These are phyloP conservation scores for Xylariaceae sp. DNA, from an alignment of 2,329 filamentous ascomycete genomes.

Conservation along the genomic window DNA sequence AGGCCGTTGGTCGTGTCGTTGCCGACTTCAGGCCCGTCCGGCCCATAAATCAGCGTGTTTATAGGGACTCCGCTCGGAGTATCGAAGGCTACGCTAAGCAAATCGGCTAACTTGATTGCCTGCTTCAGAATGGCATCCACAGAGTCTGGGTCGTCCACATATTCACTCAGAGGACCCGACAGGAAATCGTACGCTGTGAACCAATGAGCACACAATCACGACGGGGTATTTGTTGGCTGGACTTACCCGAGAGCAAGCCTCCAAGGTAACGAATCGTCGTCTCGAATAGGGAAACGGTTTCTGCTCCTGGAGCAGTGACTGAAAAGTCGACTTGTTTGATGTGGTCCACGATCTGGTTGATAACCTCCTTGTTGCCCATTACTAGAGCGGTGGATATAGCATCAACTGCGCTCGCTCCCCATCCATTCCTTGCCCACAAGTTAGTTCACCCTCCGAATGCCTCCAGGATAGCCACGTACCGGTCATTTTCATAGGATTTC, in stretches of 20 bases:
- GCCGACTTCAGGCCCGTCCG: constrained; percentile 48
- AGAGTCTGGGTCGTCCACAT: constrained; percentile 47
- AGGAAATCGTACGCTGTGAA: constrained; percentile 68
- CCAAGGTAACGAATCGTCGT: constrained; percentile 88
- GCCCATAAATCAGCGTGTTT: constrained; percentile 66
- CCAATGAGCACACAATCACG: constrained; percentile 13
- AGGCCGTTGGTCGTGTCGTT: constrained; percentile 66
- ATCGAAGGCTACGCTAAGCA: constrained; percentile 76
- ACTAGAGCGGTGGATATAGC: constrained; percentile 78
- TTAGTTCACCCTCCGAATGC: constrained; percentile 20
- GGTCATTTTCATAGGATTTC: constrained; percentile 67
- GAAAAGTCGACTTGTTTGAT: constrained; percentile 73
- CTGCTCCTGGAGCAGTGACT: constrained; percentile 50
- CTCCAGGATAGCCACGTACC: constrained; percentile 50
- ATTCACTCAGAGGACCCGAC: constrained; percentile 61
- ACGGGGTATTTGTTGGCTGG: constrained; percentile 6
- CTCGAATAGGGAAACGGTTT: constrained; percentile 76
- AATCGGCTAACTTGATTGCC: constrained; percentile 69
- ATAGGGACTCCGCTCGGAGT: constrained; percentile 75
- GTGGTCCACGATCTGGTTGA: constrained; percentile 71
- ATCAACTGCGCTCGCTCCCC: constrained; percentile 83
- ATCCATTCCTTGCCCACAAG: constrained; percentile 65
- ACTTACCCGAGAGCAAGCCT: constrained; percentile 71
- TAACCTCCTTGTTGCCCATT: constrained; percentile 70
- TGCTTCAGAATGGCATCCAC: constrained; percentile 67